Conservation (phyloP, 805 yeast species). For the Myxozyma geophila region DNA sequence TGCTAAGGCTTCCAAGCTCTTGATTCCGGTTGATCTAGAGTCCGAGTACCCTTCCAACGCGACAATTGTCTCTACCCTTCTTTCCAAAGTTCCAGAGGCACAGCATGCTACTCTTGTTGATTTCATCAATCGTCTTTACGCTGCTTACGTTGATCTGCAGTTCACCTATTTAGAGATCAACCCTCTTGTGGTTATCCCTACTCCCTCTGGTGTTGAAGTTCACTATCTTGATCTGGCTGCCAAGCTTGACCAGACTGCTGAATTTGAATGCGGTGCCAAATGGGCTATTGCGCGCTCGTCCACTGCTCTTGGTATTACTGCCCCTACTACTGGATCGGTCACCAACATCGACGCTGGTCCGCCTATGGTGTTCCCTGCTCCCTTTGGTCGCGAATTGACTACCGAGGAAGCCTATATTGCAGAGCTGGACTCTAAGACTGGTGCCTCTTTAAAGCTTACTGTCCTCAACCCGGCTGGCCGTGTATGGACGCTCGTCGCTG, state of each 20-base stretch:
- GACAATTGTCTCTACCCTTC: constrained; percentile 44
- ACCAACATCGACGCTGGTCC: constrained; percentile 52
- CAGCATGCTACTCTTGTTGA: constrained; percentile 51
- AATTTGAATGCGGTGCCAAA: constrained; percentile 55
- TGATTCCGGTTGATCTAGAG: constrained; percentile 51
- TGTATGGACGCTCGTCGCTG: constrained; percentile 55
- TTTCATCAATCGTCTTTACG: constrained; percentile 53
- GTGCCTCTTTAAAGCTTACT: constrained; percentile 53
- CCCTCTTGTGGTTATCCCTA: constrained; percentile 53
- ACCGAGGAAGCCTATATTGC: constrained; percentile 55
- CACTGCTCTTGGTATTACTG: constrained; percentile 46
- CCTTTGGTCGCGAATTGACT: constrained; percentile 53
- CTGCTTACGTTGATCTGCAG: constrained; percentile 54
- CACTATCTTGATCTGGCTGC: constrained; percentile 55
- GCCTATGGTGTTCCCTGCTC: constrained; percentile 56
- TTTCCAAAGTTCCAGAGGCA: constrained; percentile 48
- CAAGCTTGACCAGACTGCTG: constrained; percentile 55
- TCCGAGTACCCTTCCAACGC: constrained; percentile 50
- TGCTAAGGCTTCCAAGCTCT: constrained; percentile 51
- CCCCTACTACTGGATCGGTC: constrained; percentile 35
- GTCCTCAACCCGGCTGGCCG: constrained; percentile 51
- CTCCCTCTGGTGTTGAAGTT: constrained; percentile 48
- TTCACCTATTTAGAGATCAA: constrained; percentile 55
- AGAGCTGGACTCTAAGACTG: constrained; percentile 55
- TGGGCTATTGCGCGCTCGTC: constrained; percentile 56